phyloP scores from a whole-genome alignment of 768 basidiomycete species.

The Amanita subjunquillea region DNA sequence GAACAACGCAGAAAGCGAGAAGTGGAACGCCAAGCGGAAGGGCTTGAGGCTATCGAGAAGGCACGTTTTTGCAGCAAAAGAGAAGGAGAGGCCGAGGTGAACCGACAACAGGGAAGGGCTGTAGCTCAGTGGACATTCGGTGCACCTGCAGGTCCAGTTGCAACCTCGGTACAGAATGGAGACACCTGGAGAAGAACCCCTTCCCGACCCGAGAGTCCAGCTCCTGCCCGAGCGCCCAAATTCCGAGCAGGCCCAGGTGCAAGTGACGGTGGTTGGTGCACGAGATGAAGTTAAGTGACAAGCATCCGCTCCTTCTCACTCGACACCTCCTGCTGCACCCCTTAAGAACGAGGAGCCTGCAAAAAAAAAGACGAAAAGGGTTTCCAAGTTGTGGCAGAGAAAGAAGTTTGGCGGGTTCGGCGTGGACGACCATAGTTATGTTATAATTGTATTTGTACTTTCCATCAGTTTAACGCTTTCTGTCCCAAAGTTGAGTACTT shows the following conservation, averaged over 20 bases:
- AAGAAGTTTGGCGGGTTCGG: no score
- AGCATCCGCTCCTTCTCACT: conserved; percentile 9
- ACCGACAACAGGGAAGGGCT: conserved; percentile 21
- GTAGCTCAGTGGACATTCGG: not conserved
- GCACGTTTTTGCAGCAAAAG: conserved; percentile 51
- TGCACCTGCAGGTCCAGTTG: not conserved
- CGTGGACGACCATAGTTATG: no score
- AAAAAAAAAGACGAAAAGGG: no score
- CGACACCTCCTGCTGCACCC: conserved; percentile 22
- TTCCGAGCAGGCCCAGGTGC: conserved; percentile 32
- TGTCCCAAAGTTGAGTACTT: no score
- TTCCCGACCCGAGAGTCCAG: conserved; percentile 47
- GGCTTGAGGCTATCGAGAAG: conserved; percentile 39
- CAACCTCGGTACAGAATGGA: not conserved
- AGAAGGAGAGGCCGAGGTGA: conserved; percentile 62
- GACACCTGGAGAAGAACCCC: conserved; percentile 20
- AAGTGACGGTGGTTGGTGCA: conserved; percentile 47
- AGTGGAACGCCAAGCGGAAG: conserved; percentile 17
- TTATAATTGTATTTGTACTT: no score
- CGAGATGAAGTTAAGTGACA: conserved; percentile 34
- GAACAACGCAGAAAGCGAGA: conserved; percentile 44
- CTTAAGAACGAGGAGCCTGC: conserved; percentile 29
- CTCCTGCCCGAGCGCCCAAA: conserved; percentile 29
- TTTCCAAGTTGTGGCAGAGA: no score
- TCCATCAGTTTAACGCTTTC: no score